Base-by-base conservation (phyloP, 116 monocot species). In the Phalaenopsis hybrid region DNA sequence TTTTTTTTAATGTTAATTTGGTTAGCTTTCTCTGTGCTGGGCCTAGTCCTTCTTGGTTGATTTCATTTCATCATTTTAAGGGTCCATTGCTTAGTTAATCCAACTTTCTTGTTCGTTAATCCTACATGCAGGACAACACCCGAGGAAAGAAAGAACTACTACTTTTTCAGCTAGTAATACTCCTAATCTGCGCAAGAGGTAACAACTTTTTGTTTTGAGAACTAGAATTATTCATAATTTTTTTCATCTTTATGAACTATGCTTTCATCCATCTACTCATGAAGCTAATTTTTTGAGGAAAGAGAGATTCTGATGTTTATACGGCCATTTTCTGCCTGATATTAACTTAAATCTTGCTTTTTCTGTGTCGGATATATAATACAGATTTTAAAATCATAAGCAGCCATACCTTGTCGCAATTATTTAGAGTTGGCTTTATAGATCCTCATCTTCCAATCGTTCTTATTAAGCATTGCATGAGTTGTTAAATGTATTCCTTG, bases 81-180 rank as follows among this genome's bases (percentile, higher is more conserved):
- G 15, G 31, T 8, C 9, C 20, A 75, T 75, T 75, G 34, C 43
- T 9, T 46, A 16, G 43, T 16, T 77, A 18, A 52, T 77, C 1
- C 51, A 77, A 31, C 25, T 46, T 49, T 77, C 46, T 31, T n/a
- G 13, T 31, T 46, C 57, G 80, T 16, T 50, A 76, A 57, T 57
- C 6, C 17, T 68, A 31, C 75, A 17, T 63, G 46, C 76, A 94
- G 94, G 86, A 25, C 81, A 28, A 4, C 76, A 72, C 20, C 79
- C 88, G 8, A 45, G 88, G 78, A 83, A 81, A 80, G 91, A 81
- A 57, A 77, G 63, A 85, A 69, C 67, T 18, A 21, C 79, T 72
- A 81, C 83, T 10, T 13, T 41, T 63, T 57, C 63, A 59, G 84
- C 44, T 10, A 65, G 79, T 75, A 75, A 78, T 63, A 6, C 5